Evolutionary conservation across 306 rosid species (phyloP).

Genomic region (Hippophae rhamnoides): DNA sequence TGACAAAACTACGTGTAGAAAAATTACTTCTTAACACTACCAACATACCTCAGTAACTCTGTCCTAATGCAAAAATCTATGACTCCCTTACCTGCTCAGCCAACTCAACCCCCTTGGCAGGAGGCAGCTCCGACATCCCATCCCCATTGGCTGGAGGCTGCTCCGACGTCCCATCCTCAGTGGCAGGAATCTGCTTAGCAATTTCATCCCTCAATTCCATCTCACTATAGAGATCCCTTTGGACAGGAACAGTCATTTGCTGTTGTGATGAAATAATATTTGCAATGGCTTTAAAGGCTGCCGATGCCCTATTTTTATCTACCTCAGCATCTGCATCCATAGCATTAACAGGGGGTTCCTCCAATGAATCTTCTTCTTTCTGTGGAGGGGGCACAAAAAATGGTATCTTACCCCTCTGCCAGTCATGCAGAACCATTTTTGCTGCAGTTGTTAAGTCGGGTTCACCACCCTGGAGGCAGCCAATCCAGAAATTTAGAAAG

Average conservation of each 20-base stretch:
- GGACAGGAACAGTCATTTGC: slow-evolving; percentile 59
- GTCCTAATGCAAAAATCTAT: too few species aligned
- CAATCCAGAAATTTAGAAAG: neutral
- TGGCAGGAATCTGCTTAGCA: slow-evolving; percentile 15
- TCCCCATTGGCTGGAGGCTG: neutral
- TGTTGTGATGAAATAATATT: slow-evolving; percentile 72
- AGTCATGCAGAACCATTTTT: slow-evolving; percentile 88
- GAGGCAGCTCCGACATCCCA: neutral
- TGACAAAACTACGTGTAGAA: too few species aligned
- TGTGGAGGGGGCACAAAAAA: slow-evolving; percentile 76
- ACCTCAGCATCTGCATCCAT: slow-evolving; percentile 25
- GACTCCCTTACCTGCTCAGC: too few species aligned
- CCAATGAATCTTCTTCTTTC: slow-evolving; percentile 26
- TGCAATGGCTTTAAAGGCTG: slow-evolving; percentile 75
- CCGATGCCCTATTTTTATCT: slow-evolving; percentile 50
- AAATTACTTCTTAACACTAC: too few species aligned
- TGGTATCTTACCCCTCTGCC: slow-evolving; percentile 95
- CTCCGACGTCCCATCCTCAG: slow-evolving; percentile 3
- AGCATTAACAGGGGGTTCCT: slow-evolving; percentile 39
- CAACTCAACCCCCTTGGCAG: too few species aligned
- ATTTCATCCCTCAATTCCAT: slow-evolving; percentile 48
- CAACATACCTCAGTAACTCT: too few species aligned
- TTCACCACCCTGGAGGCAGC: slow-evolving; percentile 63
- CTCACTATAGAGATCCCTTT: slow-evolving; percentile 59
- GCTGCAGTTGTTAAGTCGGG: slow-evolving; percentile 88